Base-by-base conservation (phyloP, 2,329 filamentous ascomycete species). In the Rhynchosporium agropyri region DNA sequence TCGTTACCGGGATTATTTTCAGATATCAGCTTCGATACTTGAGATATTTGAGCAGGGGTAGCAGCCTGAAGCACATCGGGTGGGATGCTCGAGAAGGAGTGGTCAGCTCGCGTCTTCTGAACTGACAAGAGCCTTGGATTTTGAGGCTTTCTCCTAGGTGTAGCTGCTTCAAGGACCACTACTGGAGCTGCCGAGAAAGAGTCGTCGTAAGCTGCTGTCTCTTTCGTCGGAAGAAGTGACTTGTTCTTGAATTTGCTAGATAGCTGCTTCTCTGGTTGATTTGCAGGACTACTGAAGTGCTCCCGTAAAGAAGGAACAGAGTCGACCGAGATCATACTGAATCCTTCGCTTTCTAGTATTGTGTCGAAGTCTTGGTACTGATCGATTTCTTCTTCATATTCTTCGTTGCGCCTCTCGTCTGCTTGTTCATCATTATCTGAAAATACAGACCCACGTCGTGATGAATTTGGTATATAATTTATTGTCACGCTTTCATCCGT, bases 251-350 rank as follows among this genome's bases (percentile, higher is more conserved):
- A 13, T 6, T 60, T 49, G 26, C 56, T 63, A 8, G 57, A 26
- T 26, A 56, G 36, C 20, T 54, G 60, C 36, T 62, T 65, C 54
- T 64, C 63, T 33, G 62, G 63, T 13, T 69, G 65, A 36, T 73
- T 70, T 13, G 71, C 65, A 46, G 74, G 73, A 20, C 74, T 76
- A 43, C 77, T 73, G 2, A 75, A 70, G 62, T 77, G 75, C 65
- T 80, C 77, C 65, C 77, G 77, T 28, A 79, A 76, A 3, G 81
- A 84, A 5, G 80, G 80, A 28, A 84, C 72, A 3, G 81, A 81
- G 62, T 82, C 79, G 50, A 84, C 73, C 12, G 82, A 83, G 53
- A 84, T 81, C 80, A 84, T 83, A 62, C 81, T 84, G 64, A 84
- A 84, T 3, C 79, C 82, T 74, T 84, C 82, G 66, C 82, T 83